Conservation (phyloP, 495 filamentous ascomycete genomes). For the Daldinia vernicosa region DNA sequence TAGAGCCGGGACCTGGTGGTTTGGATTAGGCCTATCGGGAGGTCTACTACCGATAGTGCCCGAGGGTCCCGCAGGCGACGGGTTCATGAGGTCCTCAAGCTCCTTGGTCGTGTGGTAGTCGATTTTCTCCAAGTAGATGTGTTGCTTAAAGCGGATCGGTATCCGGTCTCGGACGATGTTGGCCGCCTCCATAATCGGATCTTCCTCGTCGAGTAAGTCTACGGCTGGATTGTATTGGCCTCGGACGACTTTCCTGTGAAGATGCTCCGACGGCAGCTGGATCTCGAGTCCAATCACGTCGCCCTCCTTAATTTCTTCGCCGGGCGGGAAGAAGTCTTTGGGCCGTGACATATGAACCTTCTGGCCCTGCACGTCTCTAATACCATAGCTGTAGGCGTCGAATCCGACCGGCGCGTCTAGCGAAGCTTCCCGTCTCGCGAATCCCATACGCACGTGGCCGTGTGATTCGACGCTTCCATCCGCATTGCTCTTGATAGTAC, state of each 20-base stretch:
- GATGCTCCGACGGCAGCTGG: slow-evolving; percentile 79
- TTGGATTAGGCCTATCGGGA: slow-evolving; percentile 68
- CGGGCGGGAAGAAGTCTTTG: slow-evolving; percentile 81
- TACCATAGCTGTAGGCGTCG: slow-evolving; percentile 94
- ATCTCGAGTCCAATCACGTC: slow-evolving; percentile 97
- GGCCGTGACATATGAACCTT: slow-evolving; percentile 94
- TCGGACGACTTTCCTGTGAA: slow-evolving; percentile 88
- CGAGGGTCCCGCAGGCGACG: slow-evolving; percentile 64
- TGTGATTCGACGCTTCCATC: slow-evolving; percentile 54
- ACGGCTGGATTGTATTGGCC: slow-evolving; percentile 86
- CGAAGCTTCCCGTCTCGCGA: slow-evolving; percentile 87
- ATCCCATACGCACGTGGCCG: slow-evolving; percentile 90
- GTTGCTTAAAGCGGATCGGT: slow-evolving; percentile 90
- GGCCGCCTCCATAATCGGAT: slow-evolving; percentile 55
- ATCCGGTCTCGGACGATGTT: slow-evolving; percentile 95
- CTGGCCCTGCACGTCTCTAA: slow-evolving; percentile 88
- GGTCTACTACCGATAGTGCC: slow-evolving; percentile 48
- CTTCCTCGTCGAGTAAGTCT: slow-evolving; percentile 69
- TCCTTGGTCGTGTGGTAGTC: slow-evolving; percentile 91
- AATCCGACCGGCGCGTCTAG: slow-evolving; percentile 93
- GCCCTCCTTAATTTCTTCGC: slow-evolving; percentile 76
- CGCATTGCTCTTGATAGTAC: slow-evolving; percentile 55
- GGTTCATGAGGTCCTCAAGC: slow-evolving; percentile 85
- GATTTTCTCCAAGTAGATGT: slow-evolving; percentile 94
- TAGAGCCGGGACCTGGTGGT: slow-evolving; percentile 74